phyloP scores from a whole-genome alignment of 177 flowering plant species.

The Telopea speciosissima region DNA sequence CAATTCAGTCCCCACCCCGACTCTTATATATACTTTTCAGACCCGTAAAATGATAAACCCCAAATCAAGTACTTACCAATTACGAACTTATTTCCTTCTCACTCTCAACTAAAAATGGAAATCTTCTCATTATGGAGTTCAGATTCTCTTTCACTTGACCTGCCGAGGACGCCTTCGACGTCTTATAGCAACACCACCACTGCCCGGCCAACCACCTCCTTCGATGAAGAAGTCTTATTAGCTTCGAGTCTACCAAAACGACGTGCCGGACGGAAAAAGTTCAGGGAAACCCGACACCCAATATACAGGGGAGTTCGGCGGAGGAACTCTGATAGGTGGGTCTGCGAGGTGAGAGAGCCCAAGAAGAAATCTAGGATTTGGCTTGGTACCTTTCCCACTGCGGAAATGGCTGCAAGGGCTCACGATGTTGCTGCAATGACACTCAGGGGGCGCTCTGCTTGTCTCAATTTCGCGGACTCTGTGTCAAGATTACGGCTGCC shows the following conservation, averaged over 20 bases:
- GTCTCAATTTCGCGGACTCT: slow-evolving; percentile 53
- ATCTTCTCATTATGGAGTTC: too few relatives aligned
- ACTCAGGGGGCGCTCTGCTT: slow-evolving; percentile 33
- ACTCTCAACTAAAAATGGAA: too few relatives aligned
- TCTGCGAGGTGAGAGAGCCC: slow-evolving; percentile 53
- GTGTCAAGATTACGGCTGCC: slow-evolving; percentile 40
- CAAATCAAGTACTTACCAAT: too few relatives aligned
- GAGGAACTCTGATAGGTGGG: slow-evolving; percentile 46
- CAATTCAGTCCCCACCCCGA: too few relatives aligned
- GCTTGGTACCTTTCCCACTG: slow-evolving; percentile 49
- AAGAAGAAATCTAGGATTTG: slow-evolving; percentile 42
- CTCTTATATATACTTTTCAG: too few relatives aligned
- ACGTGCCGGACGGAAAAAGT: slow-evolving; percentile 46
- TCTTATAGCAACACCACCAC: too few relatives aligned
- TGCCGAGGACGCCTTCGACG: too few relatives aligned
- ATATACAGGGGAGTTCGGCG: slow-evolving; percentile 44
- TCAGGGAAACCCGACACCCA: slow-evolving; percentile 56
- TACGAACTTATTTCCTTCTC: too few relatives aligned
- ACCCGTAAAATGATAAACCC: too few relatives aligned
- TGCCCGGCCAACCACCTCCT: neutral
- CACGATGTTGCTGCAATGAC: slow-evolving; percentile 58
- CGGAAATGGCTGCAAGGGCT: slow-evolving; percentile 61
- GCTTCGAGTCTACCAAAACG: slow-evolving; percentile 41
- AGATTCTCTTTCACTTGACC: too few relatives aligned
- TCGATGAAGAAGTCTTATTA: slow-evolving; percentile 32